phyloP scores from a whole-genome alignment of 257 asterid species.

The Rehmannia glutinosa region DNA sequence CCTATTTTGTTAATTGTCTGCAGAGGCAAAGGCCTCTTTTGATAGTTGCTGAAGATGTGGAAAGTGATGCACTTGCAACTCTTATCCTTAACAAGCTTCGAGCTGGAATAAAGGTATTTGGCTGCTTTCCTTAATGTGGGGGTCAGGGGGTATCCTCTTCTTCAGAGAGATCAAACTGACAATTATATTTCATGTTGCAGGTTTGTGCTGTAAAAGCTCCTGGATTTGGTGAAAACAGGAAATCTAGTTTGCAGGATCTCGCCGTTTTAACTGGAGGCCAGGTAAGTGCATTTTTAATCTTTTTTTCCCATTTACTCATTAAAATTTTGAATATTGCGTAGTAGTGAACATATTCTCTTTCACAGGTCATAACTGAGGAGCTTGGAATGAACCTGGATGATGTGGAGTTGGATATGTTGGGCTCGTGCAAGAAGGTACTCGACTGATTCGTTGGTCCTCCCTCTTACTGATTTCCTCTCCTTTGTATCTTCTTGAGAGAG shows the following conservation, averaged over 20 bases:
- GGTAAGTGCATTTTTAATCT: constrained; percentile 28
- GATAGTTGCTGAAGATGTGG: constrained; percentile 89
- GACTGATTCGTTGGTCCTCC: not conserved
- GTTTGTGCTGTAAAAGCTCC: constrained; percentile 97
- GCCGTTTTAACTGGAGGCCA: constrained; percentile 90
- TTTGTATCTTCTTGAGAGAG: too few species aligned
- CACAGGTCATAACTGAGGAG: constrained; percentile 87
- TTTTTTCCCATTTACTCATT: not conserved
- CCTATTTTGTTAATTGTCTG: not conserved
- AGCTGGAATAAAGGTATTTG: constrained; percentile 78
- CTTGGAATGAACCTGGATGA: constrained; percentile 83
- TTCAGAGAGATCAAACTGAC: not conserved
- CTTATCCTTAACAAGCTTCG: constrained; percentile 92
- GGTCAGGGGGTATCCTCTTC: not conserved
- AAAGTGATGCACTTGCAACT: constrained; percentile 94
- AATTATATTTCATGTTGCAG: constrained; percentile 24
- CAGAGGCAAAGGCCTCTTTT: constrained; percentile 85
- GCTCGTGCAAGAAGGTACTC: constrained; percentile 86
- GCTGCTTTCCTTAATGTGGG: not conserved
- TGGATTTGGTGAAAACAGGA: constrained; percentile 94
- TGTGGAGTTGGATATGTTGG: constrained; percentile 75
- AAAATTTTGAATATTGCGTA: too few species aligned
- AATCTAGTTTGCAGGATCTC: constrained; percentile 74
- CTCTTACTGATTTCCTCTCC: not conserved
- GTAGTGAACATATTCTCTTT: not conserved